phyloP scores from a whole-genome alignment of 2,329 filamentous ascomycete species.

The Sodiomyces alkalinus region DNA sequence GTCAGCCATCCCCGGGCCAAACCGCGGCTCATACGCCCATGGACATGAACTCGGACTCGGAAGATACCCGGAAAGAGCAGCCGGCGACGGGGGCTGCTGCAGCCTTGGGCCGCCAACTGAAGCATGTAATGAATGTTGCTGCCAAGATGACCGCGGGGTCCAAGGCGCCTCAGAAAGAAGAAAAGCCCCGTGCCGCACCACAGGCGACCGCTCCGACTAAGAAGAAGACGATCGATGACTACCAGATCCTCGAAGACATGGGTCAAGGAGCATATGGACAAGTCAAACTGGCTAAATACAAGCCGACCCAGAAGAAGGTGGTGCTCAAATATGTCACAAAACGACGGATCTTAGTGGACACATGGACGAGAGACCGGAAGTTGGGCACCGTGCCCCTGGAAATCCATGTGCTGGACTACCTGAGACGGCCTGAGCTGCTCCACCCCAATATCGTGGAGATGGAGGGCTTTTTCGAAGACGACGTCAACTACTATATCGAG shows the following conservation, averaged over 20 bases:
- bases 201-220: constrained; percentile 20
- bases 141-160: constrained; percentile 32
- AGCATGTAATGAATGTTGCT: constrained; percentile 38
- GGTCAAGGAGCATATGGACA: constrained; percentile 95
- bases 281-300: constrained; percentile 85
- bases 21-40: constrained; percentile 41
- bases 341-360: constrained; percentile 89
- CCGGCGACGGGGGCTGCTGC: constrained; percentile 22
- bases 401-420: constrained; percentile 91
- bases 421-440: constrained; percentile 55
- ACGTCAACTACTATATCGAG: constrained; percentile 95
- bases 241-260: constrained; percentile 92
- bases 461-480: constrained; percentile 63
- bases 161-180: constrained; percentile 14
- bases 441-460: constrained; percentile 61
- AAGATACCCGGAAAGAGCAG: constrained; percentile 26
- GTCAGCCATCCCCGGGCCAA: constrained; percentile 67
- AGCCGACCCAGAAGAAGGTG: constrained; percentile 65
- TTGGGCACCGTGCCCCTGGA: constrained; percentile 91
- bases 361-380: constrained; percentile 87
- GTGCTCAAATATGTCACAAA: constrained; percentile 98
- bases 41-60: constrained; percentile 39
- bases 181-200: constrained; percentile 19
- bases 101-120: constrained; percentile 39
- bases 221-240: constrained; percentile 83